Conservation (phyloP, 768 basidiomycete genomes). For the Austroboletus festivus region DNA sequence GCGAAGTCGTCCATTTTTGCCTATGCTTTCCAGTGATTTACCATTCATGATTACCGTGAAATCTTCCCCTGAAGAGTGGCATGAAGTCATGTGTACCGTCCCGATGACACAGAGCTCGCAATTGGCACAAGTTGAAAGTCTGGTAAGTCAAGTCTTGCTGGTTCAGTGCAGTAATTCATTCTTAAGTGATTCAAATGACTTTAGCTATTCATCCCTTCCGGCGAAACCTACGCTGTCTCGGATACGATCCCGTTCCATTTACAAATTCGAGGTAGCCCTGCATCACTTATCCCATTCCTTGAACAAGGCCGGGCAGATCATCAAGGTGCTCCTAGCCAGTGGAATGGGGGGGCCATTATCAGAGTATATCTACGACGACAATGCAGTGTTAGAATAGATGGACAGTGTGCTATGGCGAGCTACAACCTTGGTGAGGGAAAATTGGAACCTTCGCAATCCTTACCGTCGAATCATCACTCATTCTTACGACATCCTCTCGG, state of each 20-base stretch:
- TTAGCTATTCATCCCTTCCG: slow-evolving; percentile 60
- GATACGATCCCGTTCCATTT: slow-evolving; percentile 66
- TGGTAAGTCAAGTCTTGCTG: slow-evolving; percentile 45
- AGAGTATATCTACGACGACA: slow-evolving; percentile 57
- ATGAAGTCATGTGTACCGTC: slow-evolving; percentile 46
- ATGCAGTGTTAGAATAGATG: slow-evolving; percentile 34
- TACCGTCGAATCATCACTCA: slow-evolving; percentile 9
- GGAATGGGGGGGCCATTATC: slow-evolving; percentile 26
- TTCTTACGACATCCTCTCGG: slow-evolving; percentile 11
- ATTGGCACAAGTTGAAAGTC: slow-evolving; percentile 42
- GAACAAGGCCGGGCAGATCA: slow-evolving; percentile 10
- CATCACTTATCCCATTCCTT: slow-evolving; percentile 48
- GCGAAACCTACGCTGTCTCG: slow-evolving; percentile 48
- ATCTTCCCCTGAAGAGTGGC: slow-evolving; percentile 64
- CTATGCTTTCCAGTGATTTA: slow-evolving; percentile 43
- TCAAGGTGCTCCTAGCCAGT: slow-evolving; percentile 1
- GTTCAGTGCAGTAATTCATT: background rate
- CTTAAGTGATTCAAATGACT: slow-evolving; percentile 1
- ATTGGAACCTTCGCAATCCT: slow-evolving; percentile 44
- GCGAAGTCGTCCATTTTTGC: slow-evolving; percentile 51
- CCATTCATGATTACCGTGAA: slow-evolving; percentile 60
- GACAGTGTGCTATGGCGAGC: slow-evolving; percentile 3
- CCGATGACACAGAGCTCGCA: slow-evolving; percentile 34
- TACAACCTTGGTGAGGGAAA: slow-evolving; percentile 47
- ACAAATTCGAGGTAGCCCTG: slow-evolving; percentile 49